Percentiles rank a stretch among this genome's conserved stretches.
phyloP scores from a whole-genome alignment of 2,329 filamentous ascomycete species.

The Trichoderma afroharzianum region DNA sequence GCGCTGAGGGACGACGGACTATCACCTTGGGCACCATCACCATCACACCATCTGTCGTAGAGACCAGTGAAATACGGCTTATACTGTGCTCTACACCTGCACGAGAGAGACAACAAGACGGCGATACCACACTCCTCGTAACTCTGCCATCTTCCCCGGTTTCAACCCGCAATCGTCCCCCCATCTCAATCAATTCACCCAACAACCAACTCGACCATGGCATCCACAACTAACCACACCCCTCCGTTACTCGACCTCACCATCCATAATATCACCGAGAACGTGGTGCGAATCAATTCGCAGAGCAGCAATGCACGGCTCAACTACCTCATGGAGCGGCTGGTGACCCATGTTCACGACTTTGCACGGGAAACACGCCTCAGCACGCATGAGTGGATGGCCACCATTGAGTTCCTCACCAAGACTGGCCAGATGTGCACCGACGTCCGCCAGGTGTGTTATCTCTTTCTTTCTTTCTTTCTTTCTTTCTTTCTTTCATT shows the following conservation, averaged over 20 bases:
- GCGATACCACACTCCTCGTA: background rate
- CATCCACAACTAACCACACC: background rate
- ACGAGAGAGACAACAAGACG: background rate
- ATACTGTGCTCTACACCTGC: background rate
- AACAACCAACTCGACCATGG: background rate
- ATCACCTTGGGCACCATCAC: background rate
- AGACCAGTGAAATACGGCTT: background rate
- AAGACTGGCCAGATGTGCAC: slow-evolving; percentile 62
- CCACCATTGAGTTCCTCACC: slow-evolving; percentile 64
- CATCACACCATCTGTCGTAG: background rate
- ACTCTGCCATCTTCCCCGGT: background rate
- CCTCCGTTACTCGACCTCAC: slow-evolving; percentile 49
- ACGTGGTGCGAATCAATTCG: slow-evolving; percentile 67
- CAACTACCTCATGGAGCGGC: slow-evolving; percentile 64
- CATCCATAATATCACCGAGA: slow-evolving; percentile 71
- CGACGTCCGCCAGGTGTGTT: slow-evolving; percentile 7
- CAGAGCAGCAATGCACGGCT: slow-evolving; percentile 58
- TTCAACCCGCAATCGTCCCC: background rate
- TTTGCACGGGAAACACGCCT: slow-evolving; percentile 72
- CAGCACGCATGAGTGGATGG: slow-evolving; percentile 70
- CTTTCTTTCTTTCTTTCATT: background rate
- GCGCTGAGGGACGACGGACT: background rate
- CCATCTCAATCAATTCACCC: background rate
- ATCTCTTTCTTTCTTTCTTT: background rate
- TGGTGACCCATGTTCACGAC: slow-evolving; percentile 71